Conservation (phyloP, 352 stramenopile species). For the Peronospora farinosa region DNA sequence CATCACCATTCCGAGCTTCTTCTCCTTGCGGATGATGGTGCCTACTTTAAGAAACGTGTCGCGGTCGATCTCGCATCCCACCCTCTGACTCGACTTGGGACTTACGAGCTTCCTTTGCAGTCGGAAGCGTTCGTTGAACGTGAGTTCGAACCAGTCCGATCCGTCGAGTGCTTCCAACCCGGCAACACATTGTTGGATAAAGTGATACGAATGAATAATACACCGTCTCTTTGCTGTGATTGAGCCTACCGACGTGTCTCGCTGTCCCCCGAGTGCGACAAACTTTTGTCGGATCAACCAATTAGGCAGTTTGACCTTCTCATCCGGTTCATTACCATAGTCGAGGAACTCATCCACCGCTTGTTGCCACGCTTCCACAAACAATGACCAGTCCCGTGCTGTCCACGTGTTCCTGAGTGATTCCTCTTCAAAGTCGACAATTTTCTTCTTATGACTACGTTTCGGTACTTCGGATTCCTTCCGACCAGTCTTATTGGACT, state of each 20-base stretch:
- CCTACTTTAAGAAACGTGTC: slow-evolving; percentile 26
- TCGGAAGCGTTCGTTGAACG: slow-evolving; percentile 27
- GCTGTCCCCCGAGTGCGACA: slow-evolving; percentile 19
- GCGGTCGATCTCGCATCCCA: slow-evolving; percentile 30
- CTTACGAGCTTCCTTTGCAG: slow-evolving; percentile 27
- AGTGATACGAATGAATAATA: slow-evolving; percentile 33
- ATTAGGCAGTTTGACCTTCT: slow-evolving; percentile 38
- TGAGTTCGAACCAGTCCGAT: slow-evolving; percentile 32
- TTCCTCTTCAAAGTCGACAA: slow-evolving; percentile 6
- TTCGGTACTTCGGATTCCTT: slow-evolving; percentile 6
- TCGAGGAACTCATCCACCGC: slow-evolving; percentile 35
- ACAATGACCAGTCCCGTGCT: slow-evolving; percentile 23
- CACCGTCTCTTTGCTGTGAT: slow-evolving; percentile 36
- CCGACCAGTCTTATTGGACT: slow-evolving; percentile 1
- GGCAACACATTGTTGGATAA: slow-evolving; percentile 28
- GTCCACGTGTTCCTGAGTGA: slow-evolving; percentile 21
- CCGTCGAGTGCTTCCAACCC: slow-evolving; percentile 22
- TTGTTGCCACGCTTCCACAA: slow-evolving; percentile 32
- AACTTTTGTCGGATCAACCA: slow-evolving; percentile 41
- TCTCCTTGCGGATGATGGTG: slow-evolving; percentile 29
- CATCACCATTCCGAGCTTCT: slow-evolving; percentile 23
- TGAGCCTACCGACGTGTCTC: slow-evolving; percentile 28
- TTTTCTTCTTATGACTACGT: slow-evolving; percentile 15
- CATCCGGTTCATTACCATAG: slow-evolving; percentile 23
- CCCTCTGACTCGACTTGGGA: slow-evolving; percentile 30